These are phyloP conservation scores for Chondrus crispus DNA, from an alignment of 23 red algal genomes.

Conservation along the genomic window DNA sequence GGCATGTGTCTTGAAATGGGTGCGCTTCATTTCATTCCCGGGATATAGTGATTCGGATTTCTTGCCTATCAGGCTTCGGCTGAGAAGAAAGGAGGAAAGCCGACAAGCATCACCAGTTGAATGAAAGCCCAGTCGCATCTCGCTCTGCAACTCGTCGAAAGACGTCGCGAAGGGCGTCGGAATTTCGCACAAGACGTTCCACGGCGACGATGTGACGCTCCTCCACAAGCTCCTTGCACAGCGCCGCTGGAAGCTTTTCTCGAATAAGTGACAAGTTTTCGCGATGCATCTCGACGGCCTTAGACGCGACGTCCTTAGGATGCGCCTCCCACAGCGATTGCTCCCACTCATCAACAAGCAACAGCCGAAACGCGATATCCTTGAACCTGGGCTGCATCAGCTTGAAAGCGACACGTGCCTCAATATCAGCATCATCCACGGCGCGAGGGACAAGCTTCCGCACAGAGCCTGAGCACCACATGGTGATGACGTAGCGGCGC, in stretches of 20 bases:
- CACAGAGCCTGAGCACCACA: constrained; percentile 16
- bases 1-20: too few relatives aligned
- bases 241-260: not conserved
- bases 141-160: too few relatives aligned
- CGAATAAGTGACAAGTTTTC: not conserved
- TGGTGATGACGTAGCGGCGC: not conserved
- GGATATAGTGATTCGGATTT: too few relatives aligned
- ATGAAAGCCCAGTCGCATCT: too few relatives aligned
- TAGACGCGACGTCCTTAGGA: not conserved
- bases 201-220: too few relatives aligned
- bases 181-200: too few relatives aligned
- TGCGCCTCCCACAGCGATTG: constrained; percentile 23
- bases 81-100: too few relatives aligned
- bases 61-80: too few relatives aligned
- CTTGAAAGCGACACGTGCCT: not conserved
- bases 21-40: too few relatives aligned
- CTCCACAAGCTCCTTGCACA: not conserved
- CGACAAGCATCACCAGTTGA: too few relatives aligned
- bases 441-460: not conserved
- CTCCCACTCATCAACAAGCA: constrained; percentile 29
- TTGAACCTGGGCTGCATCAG: constrained; percentile 13
- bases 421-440: not conserved
- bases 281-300: not conserved
- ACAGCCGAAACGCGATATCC: constrained; percentile 18
- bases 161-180: too few relatives aligned